These are phyloP conservation scores for Aspergillus quadrilineatus DNA, from an alignment of 2,329 filamentous ascomycete genomes.

Conservation along the genomic window DNA sequence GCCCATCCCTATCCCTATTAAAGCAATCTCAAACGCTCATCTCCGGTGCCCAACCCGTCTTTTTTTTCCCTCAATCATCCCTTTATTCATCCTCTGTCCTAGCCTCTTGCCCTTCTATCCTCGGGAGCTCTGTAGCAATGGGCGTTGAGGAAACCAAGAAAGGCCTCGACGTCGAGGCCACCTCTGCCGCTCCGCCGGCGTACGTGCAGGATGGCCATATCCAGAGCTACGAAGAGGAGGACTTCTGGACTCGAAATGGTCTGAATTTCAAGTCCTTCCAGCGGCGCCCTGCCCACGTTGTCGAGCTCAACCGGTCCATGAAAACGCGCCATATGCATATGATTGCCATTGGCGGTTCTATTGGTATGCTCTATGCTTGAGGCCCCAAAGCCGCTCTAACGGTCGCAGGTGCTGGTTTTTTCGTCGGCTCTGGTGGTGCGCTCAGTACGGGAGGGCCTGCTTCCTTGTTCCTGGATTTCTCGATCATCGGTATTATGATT, in stretches of 20 bases:
- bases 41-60: not conserved
- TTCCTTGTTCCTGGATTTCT: slow-evolving; percentile 42
- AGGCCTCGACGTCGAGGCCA: slow-evolving; percentile 5
- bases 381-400: not conserved
- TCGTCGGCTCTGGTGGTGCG: slow-evolving; percentile 21
- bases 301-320: slow-evolving; percentile 26
- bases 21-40: slow-evolving; percentile 6
- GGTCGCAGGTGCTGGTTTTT: slow-evolving; percentile 16
- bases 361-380: not conserved
- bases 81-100: not conserved
- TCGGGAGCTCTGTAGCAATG: slow-evolving; percentile 5
- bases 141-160: slow-evolving; percentile 12
- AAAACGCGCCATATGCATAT: slow-evolving; percentile 39
- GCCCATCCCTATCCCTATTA: not conserved
- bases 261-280: slow-evolving; percentile 25
- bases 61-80: not conserved
- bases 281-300: slow-evolving; percentile 11
- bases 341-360: slow-evolving; percentile 35
- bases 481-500: slow-evolving; percentile 58
- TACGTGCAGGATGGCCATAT: slow-evolving; percentile 13
- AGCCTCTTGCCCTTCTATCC: not conserved
- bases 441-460: slow-evolving; percentile 17
- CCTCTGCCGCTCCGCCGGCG: slow-evolving; percentile 2
- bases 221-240: slow-evolving; percentile 12
- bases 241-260: slow-evolving; percentile 27